phyloP scores from a whole-genome alignment of 805 yeast species.

The Myxozyma vanderwaltii region DNA sequence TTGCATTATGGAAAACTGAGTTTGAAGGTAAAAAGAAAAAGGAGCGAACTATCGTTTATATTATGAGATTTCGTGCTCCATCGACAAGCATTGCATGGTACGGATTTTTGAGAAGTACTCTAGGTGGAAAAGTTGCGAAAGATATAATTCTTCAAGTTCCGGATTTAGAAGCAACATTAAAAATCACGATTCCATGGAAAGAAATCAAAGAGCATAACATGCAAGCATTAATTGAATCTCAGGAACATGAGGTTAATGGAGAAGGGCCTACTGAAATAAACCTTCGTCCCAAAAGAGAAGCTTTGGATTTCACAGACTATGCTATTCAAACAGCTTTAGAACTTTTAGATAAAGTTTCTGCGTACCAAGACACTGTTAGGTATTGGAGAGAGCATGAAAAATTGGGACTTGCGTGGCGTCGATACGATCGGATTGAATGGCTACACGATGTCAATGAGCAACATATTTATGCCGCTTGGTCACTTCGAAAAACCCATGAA shows the following conservation, averaged over 20 bases:
- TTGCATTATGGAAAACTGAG: constrained; percentile 50
- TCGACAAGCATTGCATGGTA: constrained; percentile 65
- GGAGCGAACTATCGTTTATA: constrained; percentile 47
- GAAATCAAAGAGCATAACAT: constrained; percentile 12
- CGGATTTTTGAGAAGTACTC: constrained; percentile 53
- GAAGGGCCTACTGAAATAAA: background rate
- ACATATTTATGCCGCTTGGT: constrained; percentile 50
- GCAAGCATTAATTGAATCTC: background rate
- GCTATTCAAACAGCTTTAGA: constrained; percentile 46
- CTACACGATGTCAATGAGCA: constrained; percentile 50
- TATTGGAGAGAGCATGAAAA: constrained; percentile 40
- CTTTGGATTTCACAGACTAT: constrained; percentile 42
- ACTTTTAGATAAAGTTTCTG: constrained; percentile 39
- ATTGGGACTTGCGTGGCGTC: constrained; percentile 61
- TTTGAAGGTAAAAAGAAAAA: background rate
- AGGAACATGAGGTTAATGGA: background rate
- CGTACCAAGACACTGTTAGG: constrained; percentile 21
- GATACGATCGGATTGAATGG: constrained; percentile 79
- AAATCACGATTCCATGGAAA: constrained; percentile 51
- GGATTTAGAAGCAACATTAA: constrained; percentile 49
- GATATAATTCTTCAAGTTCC: constrained; percentile 50
- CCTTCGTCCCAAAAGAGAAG: background rate
- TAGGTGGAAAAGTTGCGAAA: constrained; percentile 45
- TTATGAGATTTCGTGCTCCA: constrained; percentile 58
- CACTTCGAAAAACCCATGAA: constrained; percentile 50